These are phyloP conservation scores for Inonotus hispidus DNA, from an alignment of 1,284 basidiomycete species.

Conservation along the genomic window DNA sequence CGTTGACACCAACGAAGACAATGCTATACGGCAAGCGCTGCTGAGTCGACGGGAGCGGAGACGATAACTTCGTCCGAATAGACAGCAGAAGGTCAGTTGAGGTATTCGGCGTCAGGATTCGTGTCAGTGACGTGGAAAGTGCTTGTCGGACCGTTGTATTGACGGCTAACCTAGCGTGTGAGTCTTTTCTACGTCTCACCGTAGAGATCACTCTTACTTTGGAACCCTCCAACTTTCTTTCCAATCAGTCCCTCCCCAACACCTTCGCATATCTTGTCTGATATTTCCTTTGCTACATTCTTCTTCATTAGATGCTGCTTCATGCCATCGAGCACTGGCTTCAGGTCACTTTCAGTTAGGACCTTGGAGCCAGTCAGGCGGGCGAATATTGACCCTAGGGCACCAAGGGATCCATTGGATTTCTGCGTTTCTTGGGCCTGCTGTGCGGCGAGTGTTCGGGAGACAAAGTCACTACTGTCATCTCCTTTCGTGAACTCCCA, in stretches of 20 bases:
- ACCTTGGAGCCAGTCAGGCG: constrained; percentile 82
- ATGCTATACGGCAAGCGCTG: constrained; percentile 87
- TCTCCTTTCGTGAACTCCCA: constrained; percentile 66
- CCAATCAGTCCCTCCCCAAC: constrained; percentile 88
- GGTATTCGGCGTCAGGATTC: constrained; percentile 93
- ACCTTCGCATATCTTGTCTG: constrained; percentile 90
- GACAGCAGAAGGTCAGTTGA: constrained; percentile 91
- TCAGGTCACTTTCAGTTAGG: constrained; percentile 78
- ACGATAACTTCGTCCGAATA: constrained; percentile 66
- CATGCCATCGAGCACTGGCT: constrained; percentile 90
- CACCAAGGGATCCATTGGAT: constrained; percentile 45
- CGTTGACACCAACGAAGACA: constrained; percentile 99
- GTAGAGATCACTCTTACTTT: constrained; percentile 48
- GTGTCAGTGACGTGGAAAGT: constrained; percentile 83
- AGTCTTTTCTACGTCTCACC: constrained; percentile 12
- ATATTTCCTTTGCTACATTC: constrained; percentile 95
- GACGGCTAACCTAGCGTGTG: constrained; percentile 47
- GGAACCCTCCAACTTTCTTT: constrained; percentile 83
- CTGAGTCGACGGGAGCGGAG: constrained; percentile 63
- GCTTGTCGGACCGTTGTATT: constrained; percentile 82
- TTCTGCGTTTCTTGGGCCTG: constrained; percentile 30
- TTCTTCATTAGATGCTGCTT: constrained; percentile 98
- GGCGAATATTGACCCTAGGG: constrained; percentile 73
- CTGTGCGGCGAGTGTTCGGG: constrained; percentile 46
- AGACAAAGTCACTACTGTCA: constrained; percentile 52